Evolutionary conservation across 495 filamentous ascomycete genomes (phyloP).

Genomic region (Choiromyces venosus): DNA sequence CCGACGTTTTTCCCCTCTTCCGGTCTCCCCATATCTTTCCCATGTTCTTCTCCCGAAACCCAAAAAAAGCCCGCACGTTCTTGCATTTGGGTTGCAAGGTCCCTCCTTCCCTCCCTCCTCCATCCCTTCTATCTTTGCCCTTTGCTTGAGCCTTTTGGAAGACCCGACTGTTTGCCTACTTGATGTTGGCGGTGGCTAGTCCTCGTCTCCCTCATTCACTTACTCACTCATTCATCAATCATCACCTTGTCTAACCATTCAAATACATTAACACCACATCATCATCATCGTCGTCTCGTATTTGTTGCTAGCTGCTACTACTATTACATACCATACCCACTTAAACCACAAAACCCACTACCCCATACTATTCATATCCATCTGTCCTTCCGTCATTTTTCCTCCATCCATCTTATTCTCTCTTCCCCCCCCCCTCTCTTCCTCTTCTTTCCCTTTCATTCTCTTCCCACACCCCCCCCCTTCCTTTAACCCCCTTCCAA

Average conservation of each 20-base stretch:
- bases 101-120: constrained; percentile 33
- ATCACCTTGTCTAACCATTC: background rate
- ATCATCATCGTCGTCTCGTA: constrained; percentile 20
- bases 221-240: background rate
- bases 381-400: background rate
- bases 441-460: constrained; percentile 13
- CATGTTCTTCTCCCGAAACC: constrained; percentile 37
- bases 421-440: constrained; percentile 23
- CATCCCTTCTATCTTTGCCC: constrained; percentile 9
- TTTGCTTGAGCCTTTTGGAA: background rate
- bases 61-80: constrained; percentile 37
- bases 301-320: background rate
- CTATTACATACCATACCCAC: background rate
- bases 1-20: constrained; percentile 38
- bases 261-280: constrained; percentile 5
- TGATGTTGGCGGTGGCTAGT: background rate
- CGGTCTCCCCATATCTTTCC: constrained; percentile 40
- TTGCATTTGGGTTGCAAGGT: constrained; percentile 40
- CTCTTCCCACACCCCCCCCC: constrained; percentile 17
- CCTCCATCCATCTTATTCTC: background rate
- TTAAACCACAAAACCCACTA: background rate
- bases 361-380: background rate
- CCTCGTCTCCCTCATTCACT: background rate
- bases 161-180: background rate
- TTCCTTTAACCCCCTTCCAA: constrained; percentile 8